Evolutionary conservation across 164 flowering plant species (phyloP), one percentile per base, ranked within the genome.

Genomic region (Nelumbo lutea): DNA sequence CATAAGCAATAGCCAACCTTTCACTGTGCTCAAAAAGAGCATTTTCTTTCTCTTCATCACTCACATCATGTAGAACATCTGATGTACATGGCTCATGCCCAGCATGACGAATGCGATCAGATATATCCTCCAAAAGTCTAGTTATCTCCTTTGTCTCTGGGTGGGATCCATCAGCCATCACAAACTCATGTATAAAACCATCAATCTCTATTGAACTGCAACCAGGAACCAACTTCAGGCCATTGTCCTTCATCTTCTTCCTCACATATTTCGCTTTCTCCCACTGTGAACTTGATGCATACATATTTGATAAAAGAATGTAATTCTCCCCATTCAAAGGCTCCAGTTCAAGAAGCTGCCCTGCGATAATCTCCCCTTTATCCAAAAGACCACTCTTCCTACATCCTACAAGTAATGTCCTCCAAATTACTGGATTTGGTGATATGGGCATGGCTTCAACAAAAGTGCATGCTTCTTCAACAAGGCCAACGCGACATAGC

Each of bases 101-200:
- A 46, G 75, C 69, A 9, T 9, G 51, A 52, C 53, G 73, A n/a
- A 81, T 81, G 52, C 71, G 69, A 44, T 67, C 68, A 1, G 74
- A 58, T 42, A 83, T 71, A 42, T 84, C 83, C 51, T 44, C 72
- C 70, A 82, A 64, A 3, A 76, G 48, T 52, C 65, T 72, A 53
- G 70, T 72, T 58, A 82, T 79, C 42, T 75, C 78, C 61, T 57
- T 58, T 9, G 68, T 57, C 63, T 82, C 84, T 1, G 83, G 84
- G 61, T 84, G 87, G 1, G 83, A 77, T 62, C 79, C 66, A 62
- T 81, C 81, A 45, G 80, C 81, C 74, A 70, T 74, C 46, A 79
- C 80, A 71, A 84, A 82, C 69, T 79, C 79, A 67, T 84, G 84
- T 11, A 82, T 78, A 74, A 79, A 66, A 0, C 84, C 80, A 70